Conservation (phyloP, 306 rosid species). For the Quercus wislizeni region DNA sequence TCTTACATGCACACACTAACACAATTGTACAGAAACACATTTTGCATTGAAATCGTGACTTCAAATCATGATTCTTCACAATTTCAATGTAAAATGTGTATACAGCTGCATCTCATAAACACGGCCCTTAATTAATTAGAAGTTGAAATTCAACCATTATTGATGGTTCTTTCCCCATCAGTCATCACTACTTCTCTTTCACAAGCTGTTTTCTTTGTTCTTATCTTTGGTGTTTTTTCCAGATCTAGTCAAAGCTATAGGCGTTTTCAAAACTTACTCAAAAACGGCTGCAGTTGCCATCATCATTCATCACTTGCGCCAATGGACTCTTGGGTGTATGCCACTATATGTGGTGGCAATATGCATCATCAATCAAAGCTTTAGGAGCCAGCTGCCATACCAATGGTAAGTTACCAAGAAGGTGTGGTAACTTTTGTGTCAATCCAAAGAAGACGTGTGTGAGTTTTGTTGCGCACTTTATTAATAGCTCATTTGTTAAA, state of each 20-base stretch:
- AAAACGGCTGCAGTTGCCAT: not conserved
- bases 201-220: not conserved
- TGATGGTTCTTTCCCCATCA: not conserved
- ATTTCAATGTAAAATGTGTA: too few relatives aligned
- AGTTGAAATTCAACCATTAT: too few relatives aligned
- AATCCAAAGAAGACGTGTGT: not conserved
- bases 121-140: too few relatives aligned
- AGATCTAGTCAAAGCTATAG: not conserved
- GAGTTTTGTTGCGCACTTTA: too few relatives aligned
- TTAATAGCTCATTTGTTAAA: too few relatives aligned
- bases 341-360: not conserved
- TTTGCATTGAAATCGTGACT: too few relatives aligned
- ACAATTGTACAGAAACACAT: too few relatives aligned
- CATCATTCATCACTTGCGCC: not conserved
- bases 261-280: not conserved
- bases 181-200: not conserved
- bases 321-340: constrained; percentile 5
- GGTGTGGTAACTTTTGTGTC: not conserved
- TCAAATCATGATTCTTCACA: too few relatives aligned
- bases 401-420: not conserved
- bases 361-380: not conserved
- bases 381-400: not conserved
- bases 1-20: too few relatives aligned
- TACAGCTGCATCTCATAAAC: too few relatives aligned
- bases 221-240: not conserved